Evolutionary conservation across 345 rosid genomes (phyloP).

Genomic region (Eucalyptus pauciflora): DNA sequence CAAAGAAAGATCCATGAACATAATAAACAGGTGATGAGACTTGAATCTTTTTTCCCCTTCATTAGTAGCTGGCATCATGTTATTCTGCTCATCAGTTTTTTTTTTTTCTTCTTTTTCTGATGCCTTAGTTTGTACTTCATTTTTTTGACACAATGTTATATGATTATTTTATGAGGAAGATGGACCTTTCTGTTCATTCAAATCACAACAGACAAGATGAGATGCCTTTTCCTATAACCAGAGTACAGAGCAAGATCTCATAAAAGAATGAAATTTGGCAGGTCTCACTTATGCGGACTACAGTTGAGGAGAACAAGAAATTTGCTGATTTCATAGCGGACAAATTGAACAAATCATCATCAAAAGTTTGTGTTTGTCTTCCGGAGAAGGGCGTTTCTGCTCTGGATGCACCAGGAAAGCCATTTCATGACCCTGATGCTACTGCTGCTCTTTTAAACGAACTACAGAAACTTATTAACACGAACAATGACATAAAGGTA

Average conservation of each 20-base stretch:
- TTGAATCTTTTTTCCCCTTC: background rate
- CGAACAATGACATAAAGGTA: slow-evolving; percentile 59
- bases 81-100: background rate
- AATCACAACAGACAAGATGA: background rate
- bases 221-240: background rate
- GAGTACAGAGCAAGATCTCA: background rate
- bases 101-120: background rate
- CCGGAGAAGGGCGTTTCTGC: slow-evolving; percentile 82
- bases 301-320: slow-evolving; percentile 61
- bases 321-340: slow-evolving; percentile 73
- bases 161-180: background rate
- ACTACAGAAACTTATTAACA: slow-evolving; percentile 43
- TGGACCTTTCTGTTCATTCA: background rate
- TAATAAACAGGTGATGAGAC: slow-evolving; percentile 57
- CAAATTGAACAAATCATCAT: slow-evolving; percentile 62
- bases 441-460: slow-evolving; percentile 49
- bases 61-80: background rate
- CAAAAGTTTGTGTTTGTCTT: slow-evolving; percentile 56
- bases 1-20: slow-evolving; percentile 67
- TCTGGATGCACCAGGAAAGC: slow-evolving; percentile 64
- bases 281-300: slow-evolving; percentile 83
- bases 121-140: background rate
- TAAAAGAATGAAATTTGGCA: slow-evolving; percentile 5
- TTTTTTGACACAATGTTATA: background rate
- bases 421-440: slow-evolving; percentile 83